Evolutionary conservation across 1,284 basidiomycete species (phyloP).

Genomic region (Xanthoconium separans): DNA sequence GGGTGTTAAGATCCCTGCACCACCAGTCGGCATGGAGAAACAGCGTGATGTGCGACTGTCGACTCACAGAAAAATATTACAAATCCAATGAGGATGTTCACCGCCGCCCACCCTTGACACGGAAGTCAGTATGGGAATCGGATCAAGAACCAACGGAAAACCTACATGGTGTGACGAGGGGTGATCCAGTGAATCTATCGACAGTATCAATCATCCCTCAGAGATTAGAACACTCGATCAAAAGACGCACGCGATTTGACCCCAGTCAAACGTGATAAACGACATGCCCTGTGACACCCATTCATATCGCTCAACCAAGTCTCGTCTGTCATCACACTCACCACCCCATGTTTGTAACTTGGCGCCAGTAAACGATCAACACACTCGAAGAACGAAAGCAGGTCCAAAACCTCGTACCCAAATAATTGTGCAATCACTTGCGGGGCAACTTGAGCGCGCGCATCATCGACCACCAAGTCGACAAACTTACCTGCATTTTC

Average conservation of each 20-base stretch:
- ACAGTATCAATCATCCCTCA: neutral
- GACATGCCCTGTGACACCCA: conserved; percentile 37
- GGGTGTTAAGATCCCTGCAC: conserved; percentile 54
- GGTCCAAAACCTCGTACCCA: neutral
- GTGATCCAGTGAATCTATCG: conserved; percentile 41
- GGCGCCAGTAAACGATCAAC: neutral
- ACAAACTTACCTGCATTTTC: conserved; percentile 29
- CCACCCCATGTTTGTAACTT: conserved; percentile 38
- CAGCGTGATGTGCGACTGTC: neutral
- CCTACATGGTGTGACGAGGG: conserved; percentile 28
- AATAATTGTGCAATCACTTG: conserved; percentile 10
- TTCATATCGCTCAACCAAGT: neutral
- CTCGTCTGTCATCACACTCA: conserved; percentile 3
- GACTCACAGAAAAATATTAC: conserved; percentile 47
- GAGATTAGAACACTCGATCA: neutral
- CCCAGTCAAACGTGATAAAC: conserved; percentile 48
- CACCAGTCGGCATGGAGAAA: conserved; percentile 17
- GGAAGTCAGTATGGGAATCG: neutral
- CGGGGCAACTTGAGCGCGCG: neutral
- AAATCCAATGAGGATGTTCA: conserved; percentile 68
- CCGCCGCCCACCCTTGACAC: conserved; percentile 45
- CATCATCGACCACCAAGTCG: too few relatives aligned
- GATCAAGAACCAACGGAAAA: neutral
- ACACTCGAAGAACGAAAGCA: neutral
- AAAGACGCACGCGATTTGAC: conserved; percentile 38